Evolutionary conservation across 805 yeast genomes (phyloP).

Genomic region (Spathaspora sp.): DNA sequence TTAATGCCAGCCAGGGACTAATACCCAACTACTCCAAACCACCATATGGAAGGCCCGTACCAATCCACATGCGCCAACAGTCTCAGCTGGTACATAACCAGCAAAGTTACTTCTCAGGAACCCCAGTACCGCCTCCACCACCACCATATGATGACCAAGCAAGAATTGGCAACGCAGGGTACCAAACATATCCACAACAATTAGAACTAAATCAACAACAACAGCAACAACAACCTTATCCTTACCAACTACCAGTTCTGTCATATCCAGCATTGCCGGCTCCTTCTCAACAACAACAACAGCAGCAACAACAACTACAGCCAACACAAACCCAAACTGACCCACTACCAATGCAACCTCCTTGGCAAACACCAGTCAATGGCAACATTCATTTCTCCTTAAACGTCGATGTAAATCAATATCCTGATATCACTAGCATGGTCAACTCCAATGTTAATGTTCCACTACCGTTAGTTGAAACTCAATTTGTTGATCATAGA

Average conservation of each 20-base stretch:
- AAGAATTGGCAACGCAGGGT: background rate
- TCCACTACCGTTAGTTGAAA: constrained; percentile 33
- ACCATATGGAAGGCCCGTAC: background rate
- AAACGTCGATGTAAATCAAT: constrained; percentile 15
- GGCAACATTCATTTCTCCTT: background rate
- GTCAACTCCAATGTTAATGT: constrained; percentile 31
- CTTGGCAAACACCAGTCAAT: background rate
- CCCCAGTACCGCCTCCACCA: constrained; percentile 1
- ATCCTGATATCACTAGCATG: constrained; percentile 38
- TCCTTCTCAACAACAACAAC: constrained; percentile 1
- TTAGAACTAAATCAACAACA: background rate
- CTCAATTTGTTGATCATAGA: constrained; percentile 34
- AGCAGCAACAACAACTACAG: constrained; percentile 1
- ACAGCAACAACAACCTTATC: background rate
- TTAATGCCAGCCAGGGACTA: background rate
- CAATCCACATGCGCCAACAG: background rate
- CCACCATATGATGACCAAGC: background rate
- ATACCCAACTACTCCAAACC: background rate
- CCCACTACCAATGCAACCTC: background rate
- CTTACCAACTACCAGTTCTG: constrained; percentile 1
- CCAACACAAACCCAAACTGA: background rate
- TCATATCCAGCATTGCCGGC: background rate
- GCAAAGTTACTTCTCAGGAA: background rate
- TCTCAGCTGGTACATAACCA: background rate
- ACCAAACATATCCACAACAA: background rate